These are phyloP conservation scores for Apiotrichum sp. DNA, from an alignment of 1,284 basidiomycete genomes.

Conservation along the genomic window DNA sequence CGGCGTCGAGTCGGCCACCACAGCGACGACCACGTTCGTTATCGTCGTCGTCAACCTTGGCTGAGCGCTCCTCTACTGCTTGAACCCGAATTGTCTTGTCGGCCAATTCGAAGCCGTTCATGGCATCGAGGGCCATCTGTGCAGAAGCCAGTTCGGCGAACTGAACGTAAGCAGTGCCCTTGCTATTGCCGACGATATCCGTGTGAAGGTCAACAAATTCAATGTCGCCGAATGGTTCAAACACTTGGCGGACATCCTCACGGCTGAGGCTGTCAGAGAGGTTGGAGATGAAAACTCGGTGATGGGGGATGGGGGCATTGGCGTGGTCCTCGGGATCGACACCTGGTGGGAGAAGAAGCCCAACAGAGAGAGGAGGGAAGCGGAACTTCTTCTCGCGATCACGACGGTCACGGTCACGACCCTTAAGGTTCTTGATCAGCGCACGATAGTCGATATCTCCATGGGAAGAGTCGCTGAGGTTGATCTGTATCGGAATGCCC, in stretches of 20 bases:
- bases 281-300: conserved; percentile 90
- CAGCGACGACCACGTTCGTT: conserved; percentile 8
- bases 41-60: conserved; percentile 3
- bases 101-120: conserved; percentile 97
- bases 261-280: conserved; percentile 93
- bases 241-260: conserved; percentile 95
- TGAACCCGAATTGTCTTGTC: conserved; percentile 83
- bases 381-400: conserved; percentile 4
- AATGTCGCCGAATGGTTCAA: conserved; percentile 94
- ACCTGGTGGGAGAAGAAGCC: conserved; percentile 32
- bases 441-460: conserved; percentile 45
- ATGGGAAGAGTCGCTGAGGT: conserved; percentile 88
- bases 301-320: conserved; percentile 49
- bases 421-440: conserved; percentile 6
- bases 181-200: conserved; percentile 55
- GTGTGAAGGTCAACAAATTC: conserved; percentile 97
- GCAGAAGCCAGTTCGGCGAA: conserved; percentile 86
- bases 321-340: conserved; percentile 43
- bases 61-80: conserved; percentile 73
- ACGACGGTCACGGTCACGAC: conserved; percentile 10
- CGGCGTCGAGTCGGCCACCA: conserved; percentile 75
- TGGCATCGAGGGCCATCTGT: conserved; percentile 91
- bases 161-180: conserved; percentile 98
- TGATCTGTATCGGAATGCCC: conserved; percentile 94
- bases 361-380: conserved; percentile 38